Evolutionary conservation across 2,329 filamentous ascomycete genomes (phyloP), one percentile per base, ranked within the genome.

Genomic region (Ramularia endophylla): DNA sequence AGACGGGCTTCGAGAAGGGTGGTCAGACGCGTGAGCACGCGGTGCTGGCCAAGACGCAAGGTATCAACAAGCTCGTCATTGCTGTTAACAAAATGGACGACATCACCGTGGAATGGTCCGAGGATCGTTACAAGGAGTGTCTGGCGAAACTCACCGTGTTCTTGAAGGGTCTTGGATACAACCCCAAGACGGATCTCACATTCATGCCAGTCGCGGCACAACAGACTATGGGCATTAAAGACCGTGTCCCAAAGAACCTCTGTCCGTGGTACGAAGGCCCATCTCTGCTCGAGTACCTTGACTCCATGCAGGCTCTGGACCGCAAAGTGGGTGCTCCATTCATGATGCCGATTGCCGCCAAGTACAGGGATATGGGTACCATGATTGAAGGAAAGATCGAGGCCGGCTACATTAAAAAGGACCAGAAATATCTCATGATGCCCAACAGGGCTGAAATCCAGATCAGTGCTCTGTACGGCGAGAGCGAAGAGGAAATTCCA

Each of bases 81-180:
- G 92, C 78, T 39, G 89, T 95, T 63, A 98, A 98, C 79, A 98
- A 98, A 76, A 98, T 98, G 94, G 92, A 98, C 62, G 92, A 98
- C 63, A 74, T 83, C 8, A 98, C 92, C 2, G 94, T 98, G 38
- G 80, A 95, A 60, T 98, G 94, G 94, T 92, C 85, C 40, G 80
- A 95, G 57, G 85, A 86, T 29, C 83, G 92, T 42, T 98, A 87
- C 72, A 82, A 87, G 59, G 92, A 98, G 69, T 98, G 92, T 67
- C 89, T 81, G 3, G 81, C 81, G 53, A 98, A 97, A 72, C 79
- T 98, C 36, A 66, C 80, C 12, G 77, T 82, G 53, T 97, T 95
- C 74, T 70, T 98, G 49, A 95, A 95, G 71, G 85, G 80, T 39
- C 84, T 94, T 8, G 90, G 90, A 18, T 97, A 95, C 73, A 94